phyloP scores from a whole-genome alignment of 192 early-diverging fungal genomes.

The Spizellomyces punctatus region DNA sequence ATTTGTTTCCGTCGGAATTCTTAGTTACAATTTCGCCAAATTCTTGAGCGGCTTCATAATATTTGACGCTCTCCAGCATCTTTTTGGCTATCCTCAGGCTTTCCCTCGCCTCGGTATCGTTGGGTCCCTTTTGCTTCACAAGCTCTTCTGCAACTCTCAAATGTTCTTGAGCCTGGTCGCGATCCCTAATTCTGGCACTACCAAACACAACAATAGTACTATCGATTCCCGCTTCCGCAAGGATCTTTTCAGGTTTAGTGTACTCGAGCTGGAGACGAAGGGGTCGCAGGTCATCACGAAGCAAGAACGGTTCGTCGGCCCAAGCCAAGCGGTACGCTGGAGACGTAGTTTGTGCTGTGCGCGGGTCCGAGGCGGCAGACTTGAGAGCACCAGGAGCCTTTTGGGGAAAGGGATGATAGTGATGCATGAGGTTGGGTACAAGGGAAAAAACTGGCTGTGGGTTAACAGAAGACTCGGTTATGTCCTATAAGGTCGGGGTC shows the following conservation, averaged over 20 bases:
- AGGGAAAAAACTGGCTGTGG: not conserved
- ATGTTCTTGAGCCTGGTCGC: not conserved
- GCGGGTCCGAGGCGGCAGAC: not conserved
- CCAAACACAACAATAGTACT: slow-evolving; percentile 46
- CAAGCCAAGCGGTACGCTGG: slow-evolving; percentile 34
- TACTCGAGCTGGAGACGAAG: slow-evolving; percentile 37
- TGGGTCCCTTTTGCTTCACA: not conserved
- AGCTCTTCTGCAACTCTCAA: slow-evolving; percentile 1
- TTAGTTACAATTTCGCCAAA: slow-evolving; percentile 34
- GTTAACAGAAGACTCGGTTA: no score
- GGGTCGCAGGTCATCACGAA: slow-evolving; percentile 34
- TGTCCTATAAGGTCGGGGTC: no score
- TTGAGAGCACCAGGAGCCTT: slow-evolving; percentile 13
- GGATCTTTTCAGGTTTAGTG: slow-evolving; percentile 30
- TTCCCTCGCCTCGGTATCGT: not conserved
- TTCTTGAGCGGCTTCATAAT: slow-evolving; percentile 34
- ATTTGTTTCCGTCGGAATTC: slow-evolving; percentile 15
- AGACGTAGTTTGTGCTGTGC: slow-evolving; percentile 25
- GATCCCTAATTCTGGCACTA: slow-evolving; percentile 30
- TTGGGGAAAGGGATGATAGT: slow-evolving; percentile 32
- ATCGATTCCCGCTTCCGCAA: slow-evolving; percentile 27
- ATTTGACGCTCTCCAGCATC: slow-evolving; percentile 20
- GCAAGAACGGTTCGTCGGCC: slow-evolving; percentile 35
- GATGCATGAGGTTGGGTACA: slow-evolving; percentile 19
- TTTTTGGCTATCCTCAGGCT: slow-evolving; percentile 2